Evolutionary conservation across 352 stramenopile species (phyloP).

Genomic region (Pythium folliculosum): DNA sequence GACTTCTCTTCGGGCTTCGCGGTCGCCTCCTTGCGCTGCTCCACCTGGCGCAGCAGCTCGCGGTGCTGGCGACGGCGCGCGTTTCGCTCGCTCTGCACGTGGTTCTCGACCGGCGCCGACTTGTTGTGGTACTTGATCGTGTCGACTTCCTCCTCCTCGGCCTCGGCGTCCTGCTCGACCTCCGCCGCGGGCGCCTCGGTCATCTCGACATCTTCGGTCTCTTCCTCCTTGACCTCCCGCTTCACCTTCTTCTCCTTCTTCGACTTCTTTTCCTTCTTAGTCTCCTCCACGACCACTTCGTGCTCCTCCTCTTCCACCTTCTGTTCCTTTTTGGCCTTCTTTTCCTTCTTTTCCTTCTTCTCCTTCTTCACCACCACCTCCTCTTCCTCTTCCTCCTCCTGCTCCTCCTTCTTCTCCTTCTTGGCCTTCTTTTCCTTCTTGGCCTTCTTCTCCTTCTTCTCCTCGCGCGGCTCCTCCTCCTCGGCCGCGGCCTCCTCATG

Average conservation of each 20-base stretch:
- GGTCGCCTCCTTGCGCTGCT: slow-evolving; percentile 57
- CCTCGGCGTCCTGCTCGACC: slow-evolving; percentile 8
- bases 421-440: slow-evolving; percentile 16
- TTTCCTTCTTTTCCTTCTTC: slow-evolving; percentile 8
- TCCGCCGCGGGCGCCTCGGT: background rate
- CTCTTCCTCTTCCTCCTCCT: slow-evolving; percentile 22
- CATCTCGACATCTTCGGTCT: slow-evolving; percentile 6
- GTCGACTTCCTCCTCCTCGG: slow-evolving; percentile 22
- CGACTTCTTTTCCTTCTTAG: slow-evolving; percentile 19
- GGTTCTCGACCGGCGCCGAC: slow-evolving; percentile 21
- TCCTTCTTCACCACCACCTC: slow-evolving; percentile 25
- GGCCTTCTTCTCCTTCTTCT: slow-evolving; percentile 18
- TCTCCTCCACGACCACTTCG: slow-evolving; percentile 24
- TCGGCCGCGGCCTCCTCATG: slow-evolving; percentile 12
- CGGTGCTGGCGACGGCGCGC: slow-evolving; percentile 73
- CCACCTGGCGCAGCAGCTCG: slow-evolving; percentile 72
- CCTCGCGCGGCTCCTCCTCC: slow-evolving; percentile 26
- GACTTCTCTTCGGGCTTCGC: slow-evolving; percentile 65
- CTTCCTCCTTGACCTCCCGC: slow-evolving; percentile 23
- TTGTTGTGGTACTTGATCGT: slow-evolving; percentile 38
- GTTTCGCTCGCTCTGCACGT: slow-evolving; percentile 81
- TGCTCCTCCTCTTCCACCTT: slow-evolving; percentile 18
- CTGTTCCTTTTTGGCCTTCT: slow-evolving; percentile 19
- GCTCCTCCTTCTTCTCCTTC: slow-evolving; percentile 19
- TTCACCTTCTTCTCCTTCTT: slow-evolving; percentile 41